Base-by-base conservation (phyloP, 2,329 filamentous ascomycete species). In the Septoria petroselini region DNA sequence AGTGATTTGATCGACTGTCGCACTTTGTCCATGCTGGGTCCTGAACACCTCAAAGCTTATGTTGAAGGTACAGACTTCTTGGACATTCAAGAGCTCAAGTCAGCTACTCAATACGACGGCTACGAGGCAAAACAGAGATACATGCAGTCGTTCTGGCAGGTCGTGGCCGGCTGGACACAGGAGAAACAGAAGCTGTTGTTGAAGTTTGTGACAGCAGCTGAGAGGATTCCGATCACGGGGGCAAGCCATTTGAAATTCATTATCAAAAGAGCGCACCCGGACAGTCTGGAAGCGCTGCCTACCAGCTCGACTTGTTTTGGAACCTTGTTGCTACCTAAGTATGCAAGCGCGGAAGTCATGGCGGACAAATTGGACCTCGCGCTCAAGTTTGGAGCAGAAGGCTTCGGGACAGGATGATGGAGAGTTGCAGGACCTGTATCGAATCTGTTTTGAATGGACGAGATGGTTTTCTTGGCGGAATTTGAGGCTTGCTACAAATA, bases 251-350 rank as follows among this genome's bases (percentile, higher is more conserved):
- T 97, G 39, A 83, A 86, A 62, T 97, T 97, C 68, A 81, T 88
- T 11, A 78, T 98, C 35, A 86, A 91, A 69, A 83, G 80, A 62
- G 89, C 90, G 64, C 83, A 87, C 12, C 76, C 83, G 47, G 85
- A 78, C 53, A 77, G 52, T 29, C n/a, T 78, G 58, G 68, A 74
- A 54, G 68, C 71, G 60, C 63, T 98, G 60, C 93, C 93, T 3
- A 95, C 86, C 4, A 91, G 88, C 54, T 85, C 90, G 63, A 98
- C 93, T 0, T 98, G 93, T 69, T 97, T 95, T 71, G 89, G 91
- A 1, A 91, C 87, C 40, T 71, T 98, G 38, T 71, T 95, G 57
- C 69, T 98, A 54, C 93, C 93, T 1, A 84, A 91, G 70, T 98
- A 97, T 68, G 77, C 73, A 46, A 81, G 80, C 31, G 81, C 76